Conservation (phyloP, 2,329 filamentous ascomycete species). For the Neophaeococcomyces mojaviensis region DNA sequence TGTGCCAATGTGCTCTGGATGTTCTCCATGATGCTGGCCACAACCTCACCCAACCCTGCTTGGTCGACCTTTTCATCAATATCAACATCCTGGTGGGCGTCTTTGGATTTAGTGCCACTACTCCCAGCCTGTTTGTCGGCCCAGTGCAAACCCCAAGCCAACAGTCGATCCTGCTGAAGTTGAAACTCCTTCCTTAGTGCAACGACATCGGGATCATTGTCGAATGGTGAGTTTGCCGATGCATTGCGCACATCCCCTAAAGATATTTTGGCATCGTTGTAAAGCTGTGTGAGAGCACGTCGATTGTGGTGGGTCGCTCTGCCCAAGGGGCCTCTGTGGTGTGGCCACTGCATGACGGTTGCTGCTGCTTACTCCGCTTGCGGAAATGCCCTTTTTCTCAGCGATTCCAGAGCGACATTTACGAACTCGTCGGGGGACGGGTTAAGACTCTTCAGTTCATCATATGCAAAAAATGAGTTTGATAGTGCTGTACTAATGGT, state of each 20-base stretch:
- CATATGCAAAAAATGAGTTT: too few relatives aligned
- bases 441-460: too few relatives aligned
- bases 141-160: slow-evolving; percentile 61
- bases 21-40: slow-evolving; percentile 56
- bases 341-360: slow-evolving; percentile 3
- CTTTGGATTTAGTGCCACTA: slow-evolving; percentile 28
- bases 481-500: too few relatives aligned
- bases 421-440: too few relatives aligned
- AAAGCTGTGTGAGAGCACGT: slow-evolving; percentile 47
- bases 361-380: not conserved
- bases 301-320: not conserved
- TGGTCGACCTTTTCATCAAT: slow-evolving; percentile 57
- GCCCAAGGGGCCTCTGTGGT: slow-evolving; percentile 2
- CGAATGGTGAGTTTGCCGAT: slow-evolving; percentile 16
- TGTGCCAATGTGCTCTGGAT: slow-evolving; percentile 57
- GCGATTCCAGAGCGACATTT: too few relatives aligned
- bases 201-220: slow-evolving; percentile 46
- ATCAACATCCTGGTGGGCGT: slow-evolving; percentile 30
- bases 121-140: slow-evolving; percentile 50
- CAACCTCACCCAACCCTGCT: slow-evolving; percentile 56
- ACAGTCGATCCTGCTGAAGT: slow-evolving; percentile 56
- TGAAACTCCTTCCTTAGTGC: slow-evolving; percentile 53
- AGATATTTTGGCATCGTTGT: slow-evolving; percentile 57
- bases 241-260: slow-evolving; percentile 34
- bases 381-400: not conserved